phyloP scores from a whole-genome alignment of 306 rosid genomes.

The Rosa persica region DNA sequence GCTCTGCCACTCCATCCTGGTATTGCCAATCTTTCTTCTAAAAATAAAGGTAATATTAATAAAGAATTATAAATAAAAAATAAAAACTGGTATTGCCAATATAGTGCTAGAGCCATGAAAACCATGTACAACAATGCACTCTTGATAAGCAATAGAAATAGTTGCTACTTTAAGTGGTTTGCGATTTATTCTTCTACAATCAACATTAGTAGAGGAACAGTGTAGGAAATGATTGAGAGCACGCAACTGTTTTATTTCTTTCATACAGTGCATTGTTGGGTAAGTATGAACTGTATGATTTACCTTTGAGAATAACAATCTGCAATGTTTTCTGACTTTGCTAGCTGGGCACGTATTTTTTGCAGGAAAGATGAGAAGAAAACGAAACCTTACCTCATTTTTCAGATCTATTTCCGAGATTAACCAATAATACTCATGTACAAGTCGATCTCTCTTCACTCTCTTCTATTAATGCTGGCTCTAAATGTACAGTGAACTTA shows the following conservation, averaged over 20 bases:
- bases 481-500: background rate
- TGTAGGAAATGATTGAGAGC: too few relatives aligned
- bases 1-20: conserved; percentile 6
- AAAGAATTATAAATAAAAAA: background rate
- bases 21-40: background rate
- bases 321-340: background rate
- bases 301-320: background rate
- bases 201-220: too few relatives aligned
- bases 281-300: background rate
- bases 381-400: conserved; percentile 48
- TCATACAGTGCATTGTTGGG: background rate
- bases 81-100: conserved; percentile 10
- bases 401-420: conserved; percentile 45
- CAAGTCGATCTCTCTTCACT: conserved; percentile 26
- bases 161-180: too few relatives aligned
- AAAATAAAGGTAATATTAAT: too few relatives aligned
- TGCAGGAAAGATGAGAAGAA: conserved; percentile 53
- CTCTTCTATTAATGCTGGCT: background rate
- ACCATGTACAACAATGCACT: background rate
- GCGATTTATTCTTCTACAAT: too few relatives aligned
- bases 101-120: background rate
- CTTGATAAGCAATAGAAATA: conserved; percentile 1
- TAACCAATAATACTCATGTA: conserved; percentile 36
- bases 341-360: background rate
- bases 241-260: background rate